A percentile compares a stretch with the other conserved stretches of the same genome.
These are phyloP conservation scores for Chamaecyparis obtusa DNA, from an alignment of 75 land plant species.

Conservation along the genomic window DNA sequence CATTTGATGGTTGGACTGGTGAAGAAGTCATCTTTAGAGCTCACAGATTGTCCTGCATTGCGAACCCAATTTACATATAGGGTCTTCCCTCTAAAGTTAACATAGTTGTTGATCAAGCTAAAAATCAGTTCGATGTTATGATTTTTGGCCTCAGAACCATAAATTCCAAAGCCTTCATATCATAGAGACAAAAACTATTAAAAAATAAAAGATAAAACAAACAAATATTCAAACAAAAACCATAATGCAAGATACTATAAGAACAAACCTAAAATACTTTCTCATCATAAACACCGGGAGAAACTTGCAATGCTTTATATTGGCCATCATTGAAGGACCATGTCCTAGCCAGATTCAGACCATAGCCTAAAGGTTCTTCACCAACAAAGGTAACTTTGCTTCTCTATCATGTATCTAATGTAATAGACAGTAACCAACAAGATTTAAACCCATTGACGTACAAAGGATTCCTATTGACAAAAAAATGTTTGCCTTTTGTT, in stretches of 20 bases:
- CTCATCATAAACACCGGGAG: slow-evolving; percentile 68
- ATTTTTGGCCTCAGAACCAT: too few relatives aligned
- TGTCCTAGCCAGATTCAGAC: slow-evolving; percentile 63
- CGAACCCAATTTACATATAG: slow-evolving; percentile 79
- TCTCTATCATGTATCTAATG: slow-evolving; percentile 49
- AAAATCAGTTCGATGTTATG: too few relatives aligned
- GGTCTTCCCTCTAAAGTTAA: too few relatives aligned
- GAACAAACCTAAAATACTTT: slow-evolving; percentile 49
- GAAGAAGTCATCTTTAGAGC: slow-evolving; percentile 77
- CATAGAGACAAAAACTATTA: not conserved
- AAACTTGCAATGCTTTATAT: slow-evolving; percentile 46
- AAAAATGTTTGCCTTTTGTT: slow-evolving; percentile 28
- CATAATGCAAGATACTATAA: not conserved
- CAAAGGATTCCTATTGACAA: too few relatives aligned
- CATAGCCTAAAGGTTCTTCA: slow-evolving; percentile 30
- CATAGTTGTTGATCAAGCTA: too few relatives aligned
- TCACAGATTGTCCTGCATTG: slow-evolving; percentile 33
- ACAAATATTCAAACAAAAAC: not conserved
- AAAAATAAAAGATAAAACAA: not conserved
- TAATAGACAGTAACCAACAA: slow-evolving; percentile 71
- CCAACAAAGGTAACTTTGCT: slow-evolving; percentile 37
- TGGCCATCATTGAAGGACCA: slow-evolving; percentile 87
- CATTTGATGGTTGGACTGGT: slow-evolving; percentile 58
- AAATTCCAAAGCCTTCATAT: slow-evolving; percentile 72
- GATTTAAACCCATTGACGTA: too few relatives aligned